Base-by-base conservation (phyloP, 148 eudicot genomes). In the Rhododendron ovatum region DNA sequence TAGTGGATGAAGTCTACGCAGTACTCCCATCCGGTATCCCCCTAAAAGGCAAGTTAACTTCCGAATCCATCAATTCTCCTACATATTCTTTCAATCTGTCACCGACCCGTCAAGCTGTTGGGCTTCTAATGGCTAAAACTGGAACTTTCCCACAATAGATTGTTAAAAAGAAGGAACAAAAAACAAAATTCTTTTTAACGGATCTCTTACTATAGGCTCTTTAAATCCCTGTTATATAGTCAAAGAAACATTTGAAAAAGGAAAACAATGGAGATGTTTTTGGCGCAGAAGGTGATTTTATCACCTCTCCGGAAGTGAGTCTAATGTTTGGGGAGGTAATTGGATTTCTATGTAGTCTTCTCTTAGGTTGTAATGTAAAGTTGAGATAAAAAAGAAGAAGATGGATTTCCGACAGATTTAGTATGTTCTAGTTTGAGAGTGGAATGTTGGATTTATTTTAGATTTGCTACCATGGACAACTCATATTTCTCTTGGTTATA, bases 261-360 rank as follows among this genome's bases (percentile, higher is more conserved):
- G 82, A 48, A 79, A 17, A 47, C 50, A 48, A 30, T 2, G 8
- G 45, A n/a, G 99, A 97, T 90, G 99, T 97, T 12, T 97, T 97
- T 91, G 99, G 98, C 81, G 94, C 94, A n/a, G 94, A 89, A 88
- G 99, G 99, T 45, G 99, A 97, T 90, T 97, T 97, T 84, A 91
- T 97, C 76, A 97, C 99, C 63, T 96, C 99, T 86, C 99, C 99
- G 17, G 99, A 97, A 92, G 99, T 97, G 83, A 97, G 99, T 94
- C 99, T 95, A 91, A 97, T 97, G 99, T 97, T 94, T 91, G 99
- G 99, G 74, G 99, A 97, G 99, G 99, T 95, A 91, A 83, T 82
- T 79, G 73, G 76, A 69, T 87, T 33, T 43, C 61, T 53, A 41
- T 53, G 41, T 8, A 30, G 7, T 76, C 20, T 73, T 77, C 81